Conservation (phyloP, 2,329 filamentous ascomycete species). For the Cephalotrichum gorgonifer region DNA sequence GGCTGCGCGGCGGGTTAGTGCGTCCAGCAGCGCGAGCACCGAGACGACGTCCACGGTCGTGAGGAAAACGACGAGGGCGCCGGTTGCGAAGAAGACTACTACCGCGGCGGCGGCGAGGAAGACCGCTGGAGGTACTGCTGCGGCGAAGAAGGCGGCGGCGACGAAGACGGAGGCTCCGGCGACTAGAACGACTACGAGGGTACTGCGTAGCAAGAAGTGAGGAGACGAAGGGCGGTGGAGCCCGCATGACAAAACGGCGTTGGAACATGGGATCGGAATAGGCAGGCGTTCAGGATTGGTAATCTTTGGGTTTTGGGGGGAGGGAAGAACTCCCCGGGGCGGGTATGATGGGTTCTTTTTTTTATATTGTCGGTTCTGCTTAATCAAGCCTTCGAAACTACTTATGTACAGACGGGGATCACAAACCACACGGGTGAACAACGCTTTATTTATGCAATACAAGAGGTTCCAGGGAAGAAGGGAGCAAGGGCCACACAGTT, state of each 20-base stretch:
- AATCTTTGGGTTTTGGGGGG: too few relatives aligned
- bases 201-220: slow-evolving; percentile 34
- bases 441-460: too few relatives aligned
- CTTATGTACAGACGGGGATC: too few relatives aligned
- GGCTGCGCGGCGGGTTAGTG: slow-evolving; percentile 35
- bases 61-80: slow-evolving; percentile 33
- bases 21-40: slow-evolving; percentile 52
- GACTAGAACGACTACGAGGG: slow-evolving; percentile 27
- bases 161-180: slow-evolving; percentile 39
- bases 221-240: not conserved
- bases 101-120: slow-evolving; percentile 32
- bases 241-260: not conserved
- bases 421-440: too few relatives aligned
- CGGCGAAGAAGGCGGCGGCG: slow-evolving; percentile 33
- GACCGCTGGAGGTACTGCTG: slow-evolving; percentile 42
- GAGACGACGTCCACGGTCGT: slow-evolving; percentile 55
- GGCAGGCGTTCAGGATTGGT: too few relatives aligned
- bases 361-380: too few relatives aligned
- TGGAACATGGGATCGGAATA: too few relatives aligned
- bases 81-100: slow-evolving; percentile 18
- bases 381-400: too few relatives aligned
- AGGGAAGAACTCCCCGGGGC: too few relatives aligned
- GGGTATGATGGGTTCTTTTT: too few relatives aligned
- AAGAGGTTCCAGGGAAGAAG: too few relatives aligned
- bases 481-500: too few relatives aligned